These are phyloP conservation scores for Peronospora farinosa DNA, from an alignment of 352 stramenopile genomes.

Conservation along the genomic window DNA sequence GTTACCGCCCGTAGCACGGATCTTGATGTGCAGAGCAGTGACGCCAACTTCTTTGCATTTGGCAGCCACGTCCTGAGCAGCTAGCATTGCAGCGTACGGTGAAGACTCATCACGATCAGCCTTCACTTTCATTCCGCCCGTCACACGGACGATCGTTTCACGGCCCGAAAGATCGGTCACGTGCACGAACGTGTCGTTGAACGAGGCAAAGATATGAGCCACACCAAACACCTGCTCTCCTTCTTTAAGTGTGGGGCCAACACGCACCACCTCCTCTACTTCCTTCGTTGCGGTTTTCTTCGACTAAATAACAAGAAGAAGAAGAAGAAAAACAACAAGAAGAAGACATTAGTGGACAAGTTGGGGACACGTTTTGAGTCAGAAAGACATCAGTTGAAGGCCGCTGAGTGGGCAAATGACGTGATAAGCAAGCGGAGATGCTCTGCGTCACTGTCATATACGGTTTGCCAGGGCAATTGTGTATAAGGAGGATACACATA, in stretches of 20 bases:
- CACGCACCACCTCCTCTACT: constrained; percentile 90
- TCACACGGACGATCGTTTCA: constrained; percentile 99
- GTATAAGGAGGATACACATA: constrained; percentile 7
- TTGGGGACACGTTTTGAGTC: no score
- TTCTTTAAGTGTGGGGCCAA: constrained; percentile 92
- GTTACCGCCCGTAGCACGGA: constrained; percentile 98
- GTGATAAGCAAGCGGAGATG: not conserved
- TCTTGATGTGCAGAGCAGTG: constrained; percentile 99
- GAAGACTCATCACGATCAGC: constrained; percentile 99
- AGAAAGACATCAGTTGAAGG: not conserved
- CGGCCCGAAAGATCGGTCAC: constrained; percentile 99
- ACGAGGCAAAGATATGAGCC: constrained; percentile 99
- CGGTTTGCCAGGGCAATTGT: not conserved
- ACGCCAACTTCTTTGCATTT: constrained; percentile 97
- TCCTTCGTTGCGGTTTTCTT: constrained; percentile 86
- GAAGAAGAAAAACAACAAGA: not conserved
- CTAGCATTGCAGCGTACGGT: constrained; percentile 99
- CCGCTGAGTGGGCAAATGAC: constrained; percentile 3
- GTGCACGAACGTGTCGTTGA: constrained; percentile 99
- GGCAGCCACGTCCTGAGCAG: constrained; percentile 97
- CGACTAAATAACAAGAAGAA: constrained; percentile 32
- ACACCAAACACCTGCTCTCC: constrained; percentile 99
- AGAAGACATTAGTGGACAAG: constrained; percentile 4
- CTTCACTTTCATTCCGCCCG: constrained; percentile 99
- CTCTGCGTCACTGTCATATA: no score